phyloP scores from a whole-genome alignment of 2,329 filamentous ascomycete species.

The Cladophialophora exuberans region DNA sequence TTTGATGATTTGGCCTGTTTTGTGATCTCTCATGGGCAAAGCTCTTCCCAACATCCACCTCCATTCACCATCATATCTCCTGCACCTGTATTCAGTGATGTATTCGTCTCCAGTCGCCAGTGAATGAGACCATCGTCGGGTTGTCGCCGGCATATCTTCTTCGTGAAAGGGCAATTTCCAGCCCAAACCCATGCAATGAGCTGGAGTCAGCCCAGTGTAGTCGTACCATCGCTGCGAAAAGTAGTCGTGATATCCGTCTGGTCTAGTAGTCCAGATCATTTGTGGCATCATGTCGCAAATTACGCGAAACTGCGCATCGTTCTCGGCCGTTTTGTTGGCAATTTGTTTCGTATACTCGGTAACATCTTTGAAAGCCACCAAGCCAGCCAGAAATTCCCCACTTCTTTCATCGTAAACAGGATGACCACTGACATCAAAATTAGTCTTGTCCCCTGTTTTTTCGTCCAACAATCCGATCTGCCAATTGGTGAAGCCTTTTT shows the following conservation, averaged over 20 bases:
- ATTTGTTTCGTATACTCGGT: constrained; percentile 72
- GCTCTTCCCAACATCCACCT: constrained; percentile 79
- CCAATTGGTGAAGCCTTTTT: constrained; percentile 61
- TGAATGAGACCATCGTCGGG: constrained; percentile 63
- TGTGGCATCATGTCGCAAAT: constrained; percentile 76
- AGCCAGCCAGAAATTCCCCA: constrained; percentile 72
- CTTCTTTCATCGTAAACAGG: constrained; percentile 67
- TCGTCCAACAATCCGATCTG: constrained; percentile 67
- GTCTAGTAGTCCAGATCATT: constrained; percentile 72
- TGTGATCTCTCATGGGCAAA: constrained; percentile 66
- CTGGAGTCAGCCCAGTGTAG: constrained; percentile 70
- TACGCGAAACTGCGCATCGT: constrained; percentile 73
- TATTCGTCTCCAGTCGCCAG: constrained; percentile 71
- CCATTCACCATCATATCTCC: constrained; percentile 68
- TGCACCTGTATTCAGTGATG: constrained; percentile 71
- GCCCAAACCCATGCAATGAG: constrained; percentile 64
- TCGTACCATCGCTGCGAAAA: constrained; percentile 78
- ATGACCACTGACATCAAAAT: constrained; percentile 70
- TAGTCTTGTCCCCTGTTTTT: constrained; percentile 54
- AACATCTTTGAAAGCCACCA: constrained; percentile 73
- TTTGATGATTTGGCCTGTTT: constrained; percentile 70
- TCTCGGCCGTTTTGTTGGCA: constrained; percentile 68
- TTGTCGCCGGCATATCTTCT: constrained; percentile 66
- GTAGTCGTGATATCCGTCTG: constrained; percentile 70
- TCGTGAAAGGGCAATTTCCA: constrained; percentile 70